These are phyloP conservation scores for Aureobasidium mangrovei DNA, from an alignment of 2,329 filamentous ascomycete genomes.

Conservation along the genomic window DNA sequence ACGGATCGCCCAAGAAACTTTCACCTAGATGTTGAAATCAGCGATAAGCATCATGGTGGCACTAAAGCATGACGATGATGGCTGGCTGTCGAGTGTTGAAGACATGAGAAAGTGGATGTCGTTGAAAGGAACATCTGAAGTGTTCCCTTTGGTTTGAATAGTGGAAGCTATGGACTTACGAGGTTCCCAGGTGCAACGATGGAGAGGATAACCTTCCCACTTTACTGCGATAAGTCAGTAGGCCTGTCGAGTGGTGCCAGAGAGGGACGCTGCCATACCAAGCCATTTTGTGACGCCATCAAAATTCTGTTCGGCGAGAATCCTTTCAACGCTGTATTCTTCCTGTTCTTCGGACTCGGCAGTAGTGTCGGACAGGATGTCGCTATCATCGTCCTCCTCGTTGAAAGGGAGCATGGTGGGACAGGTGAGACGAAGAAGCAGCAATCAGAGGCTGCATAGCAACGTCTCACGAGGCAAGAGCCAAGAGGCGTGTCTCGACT, in stretches of 20 bases:
- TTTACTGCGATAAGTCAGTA: conserved; percentile 17
- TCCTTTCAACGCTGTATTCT: conserved; percentile 25
- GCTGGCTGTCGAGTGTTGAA: too few relatives aligned
- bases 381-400: conserved; percentile 5
- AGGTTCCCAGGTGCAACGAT: conserved; percentile 25
- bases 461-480: too few relatives aligned
- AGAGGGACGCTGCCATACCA: conserved; percentile 18
- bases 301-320: conserved; percentile 20
- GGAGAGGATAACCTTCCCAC: conserved; percentile 25
- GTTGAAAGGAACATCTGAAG: too few relatives aligned
- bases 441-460: too few relatives aligned
- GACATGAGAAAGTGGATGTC: too few relatives aligned
- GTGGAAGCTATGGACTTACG: neutral
- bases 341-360: conserved; percentile 17
- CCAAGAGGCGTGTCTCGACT: too few relatives aligned
- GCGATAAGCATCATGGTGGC: too few relatives aligned
- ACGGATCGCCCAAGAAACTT: neutral
- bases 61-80: too few relatives aligned
- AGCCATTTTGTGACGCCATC: neutral
- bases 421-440: too few relatives aligned
- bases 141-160: too few relatives aligned
- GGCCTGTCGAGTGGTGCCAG: neutral
- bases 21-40: neutral
- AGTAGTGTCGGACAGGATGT: conserved; percentile 18
- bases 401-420: neutral